Evolutionary conservation across 2,329 filamentous ascomycete genomes (phyloP).

Genomic region (Hawksworthiomyces lignivorus): DNA sequence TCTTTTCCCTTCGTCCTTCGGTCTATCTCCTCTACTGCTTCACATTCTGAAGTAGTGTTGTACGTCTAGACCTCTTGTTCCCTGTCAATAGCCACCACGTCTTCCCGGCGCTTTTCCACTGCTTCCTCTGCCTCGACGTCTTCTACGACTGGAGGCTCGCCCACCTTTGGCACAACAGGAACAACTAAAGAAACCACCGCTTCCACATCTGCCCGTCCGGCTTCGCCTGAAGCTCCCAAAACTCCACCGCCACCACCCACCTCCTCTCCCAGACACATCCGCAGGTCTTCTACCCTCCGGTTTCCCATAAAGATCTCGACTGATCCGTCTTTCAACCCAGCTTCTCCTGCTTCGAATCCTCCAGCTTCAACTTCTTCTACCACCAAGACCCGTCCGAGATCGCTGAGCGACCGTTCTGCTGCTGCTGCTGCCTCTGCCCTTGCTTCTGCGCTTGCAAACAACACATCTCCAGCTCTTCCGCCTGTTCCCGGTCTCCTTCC

Average conservation of each 20-base stretch:
- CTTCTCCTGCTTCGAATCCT: too few species aligned
- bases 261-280: slow-evolving; percentile 10
- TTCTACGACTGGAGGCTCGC: slow-evolving; percentile 8
- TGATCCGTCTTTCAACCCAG: too few species aligned
- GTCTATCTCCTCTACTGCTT: neutral
- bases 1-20: neutral
- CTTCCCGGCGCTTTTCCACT: slow-evolving; percentile 14
- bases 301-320: slow-evolving; percentile 15
- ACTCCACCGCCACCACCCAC: neutral
- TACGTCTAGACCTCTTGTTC: neutral
- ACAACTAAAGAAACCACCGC: neutral
- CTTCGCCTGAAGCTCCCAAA: neutral
- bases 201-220: neutral
- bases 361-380: too few species aligned
- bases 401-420: slow-evolving; percentile 12
- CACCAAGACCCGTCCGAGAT: slow-evolving; percentile 10
- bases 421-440: slow-evolving; percentile 6
- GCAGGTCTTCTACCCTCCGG: slow-evolving; percentile 14
- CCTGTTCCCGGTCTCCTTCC: neutral
- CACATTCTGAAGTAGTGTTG: neutral
- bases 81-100: slow-evolving; percentile 11
- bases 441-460: slow-evolving; percentile 1
- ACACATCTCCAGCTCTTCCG: neutral
- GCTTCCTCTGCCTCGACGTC: slow-evolving; percentile 13
- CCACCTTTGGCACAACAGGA: slow-evolving; percentile 4